phyloP scores from a whole-genome alignment of 208 protist genomes.

The Leishmania major region DNA sequence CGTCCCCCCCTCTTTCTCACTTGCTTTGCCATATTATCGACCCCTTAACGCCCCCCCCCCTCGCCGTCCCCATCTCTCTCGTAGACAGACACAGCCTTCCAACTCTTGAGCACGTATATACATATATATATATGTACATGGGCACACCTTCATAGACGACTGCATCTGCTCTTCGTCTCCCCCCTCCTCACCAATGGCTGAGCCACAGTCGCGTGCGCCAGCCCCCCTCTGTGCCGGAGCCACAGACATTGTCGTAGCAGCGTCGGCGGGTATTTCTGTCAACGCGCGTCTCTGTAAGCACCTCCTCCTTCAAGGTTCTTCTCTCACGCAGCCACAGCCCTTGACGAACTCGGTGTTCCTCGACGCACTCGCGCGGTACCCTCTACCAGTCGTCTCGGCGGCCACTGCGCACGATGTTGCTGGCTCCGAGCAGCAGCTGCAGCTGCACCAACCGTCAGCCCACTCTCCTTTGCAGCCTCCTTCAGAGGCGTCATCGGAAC shows the following conservation, averaged over 20 bases:
- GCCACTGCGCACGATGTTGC: constrained; percentile 23
- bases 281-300: constrained; percentile 11
- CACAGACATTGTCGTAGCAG: background rate
- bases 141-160: background rate
- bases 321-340: background rate
- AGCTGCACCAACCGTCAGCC: background rate
- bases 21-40: background rate
- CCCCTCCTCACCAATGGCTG: background rate
- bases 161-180: background rate
- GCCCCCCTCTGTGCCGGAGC: background rate
- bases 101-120: background rate
- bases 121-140: background rate
- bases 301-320: background rate
- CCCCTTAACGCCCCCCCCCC: background rate
- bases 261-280: background rate
- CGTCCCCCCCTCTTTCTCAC: background rate
- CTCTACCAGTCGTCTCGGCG: constrained; percentile 19
- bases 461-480: background rate
- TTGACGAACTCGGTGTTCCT: background rate
- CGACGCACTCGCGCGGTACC: constrained; percentile 15
- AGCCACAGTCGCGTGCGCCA: background rate
- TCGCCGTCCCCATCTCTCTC: background rate
- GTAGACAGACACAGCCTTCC: background rate
- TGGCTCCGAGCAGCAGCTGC: background rate
- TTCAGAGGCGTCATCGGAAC: background rate